phyloP scores from a whole-genome alignment of 2,329 filamentous ascomycete species.

The Trichoderma hamatum region DNA sequence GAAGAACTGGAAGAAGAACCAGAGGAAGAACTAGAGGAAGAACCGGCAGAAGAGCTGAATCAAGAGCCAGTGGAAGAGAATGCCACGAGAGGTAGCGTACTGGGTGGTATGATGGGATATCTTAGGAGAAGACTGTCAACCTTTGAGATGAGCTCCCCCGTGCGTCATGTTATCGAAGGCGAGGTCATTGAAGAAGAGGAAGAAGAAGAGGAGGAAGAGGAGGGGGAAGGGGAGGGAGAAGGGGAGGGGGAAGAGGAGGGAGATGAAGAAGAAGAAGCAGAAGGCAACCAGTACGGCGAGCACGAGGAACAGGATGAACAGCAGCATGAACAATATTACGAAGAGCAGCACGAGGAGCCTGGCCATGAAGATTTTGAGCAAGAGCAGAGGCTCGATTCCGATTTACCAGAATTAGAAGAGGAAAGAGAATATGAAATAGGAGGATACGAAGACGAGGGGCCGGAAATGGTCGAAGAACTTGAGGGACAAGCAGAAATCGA shows the following conservation, averaged over 20 bases:
- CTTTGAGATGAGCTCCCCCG: slow-evolving; percentile 55
- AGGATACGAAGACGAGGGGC: not conserved
- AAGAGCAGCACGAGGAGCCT: not conserved
- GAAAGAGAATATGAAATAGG: not conserved
- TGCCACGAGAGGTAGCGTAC: not conserved
- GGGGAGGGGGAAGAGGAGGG: slow-evolving; percentile 21
- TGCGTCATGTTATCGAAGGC: slow-evolving; percentile 31
- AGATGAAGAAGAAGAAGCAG: slow-evolving; percentile 22
- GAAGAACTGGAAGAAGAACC: no score
- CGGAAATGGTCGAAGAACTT: not conserved
- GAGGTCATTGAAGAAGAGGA: slow-evolving; percentile 10
- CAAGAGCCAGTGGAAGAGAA: not conserved
- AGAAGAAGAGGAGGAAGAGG: not conserved
- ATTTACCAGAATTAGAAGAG: not conserved
- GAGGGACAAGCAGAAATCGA: not conserved
- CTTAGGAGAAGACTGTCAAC: slow-evolving; percentile 54
- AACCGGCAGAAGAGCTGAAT: not conserved
- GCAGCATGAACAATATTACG: not conserved
- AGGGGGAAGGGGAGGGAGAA: not conserved
- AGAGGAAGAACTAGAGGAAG: not conserved
- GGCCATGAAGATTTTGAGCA: not conserved
- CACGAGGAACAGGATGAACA: not conserved
- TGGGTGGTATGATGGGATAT: slow-evolving; percentile 36
- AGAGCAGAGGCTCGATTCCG: not conserved
- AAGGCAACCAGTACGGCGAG: not conserved